Evolutionary conservation across 495 filamentous ascomycete species (phyloP), one percentile per base, ranked within the genome.

Genomic region (Pyronema omphalodes): DNA sequence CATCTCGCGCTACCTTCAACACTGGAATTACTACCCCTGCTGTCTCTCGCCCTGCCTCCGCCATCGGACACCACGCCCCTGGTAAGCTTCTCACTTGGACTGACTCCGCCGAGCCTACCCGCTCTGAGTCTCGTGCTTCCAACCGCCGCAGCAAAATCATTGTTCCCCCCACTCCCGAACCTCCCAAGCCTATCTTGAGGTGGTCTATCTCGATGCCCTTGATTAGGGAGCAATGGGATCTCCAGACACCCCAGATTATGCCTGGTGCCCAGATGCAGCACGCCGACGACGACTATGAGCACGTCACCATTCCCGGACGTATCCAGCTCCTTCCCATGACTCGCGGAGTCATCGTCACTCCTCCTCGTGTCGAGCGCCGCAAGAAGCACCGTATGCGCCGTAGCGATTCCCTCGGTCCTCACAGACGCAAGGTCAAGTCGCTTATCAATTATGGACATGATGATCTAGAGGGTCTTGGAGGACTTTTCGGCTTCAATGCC

Each of bases 281-380:
- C 37, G 50, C 19, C 6, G 37, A 23, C 11, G 50, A 52, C 6
- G 50, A 52, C n/a, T 52, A 52, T 37, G 37, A 52, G 9, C 39
- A 12, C 39, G 50, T 52, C 37, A 8, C 19, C 11, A 33, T 43
- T 3, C 36, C 35, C 7, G 50, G 37, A 1, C 19, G 12, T 9
- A 40, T 52, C 36, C 35, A 40, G 37, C 35, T 52, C 15, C 50
- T 52, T 14, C 35, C 37, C 7, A 9, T 34, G 35, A 40, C 50
- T 7, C 50, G 50, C 29, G 50, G 50, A 7, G 50, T 52, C 12
- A 52, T 52, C 37, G 47, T 50, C 19, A 50, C 47, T 34, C 47
- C 47, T 23, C 47, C 47, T 11, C 47, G 29, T 12, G 17, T 50
- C 47, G 47, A 50, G 17, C 47, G 47, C 12, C 18, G 47, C 9